A percentile compares a stretch with the other conserved stretches of the same genome.
Conservation (phyloP, 1,284 basidiomycete species). For the Moesziomyces sp. region DNA sequence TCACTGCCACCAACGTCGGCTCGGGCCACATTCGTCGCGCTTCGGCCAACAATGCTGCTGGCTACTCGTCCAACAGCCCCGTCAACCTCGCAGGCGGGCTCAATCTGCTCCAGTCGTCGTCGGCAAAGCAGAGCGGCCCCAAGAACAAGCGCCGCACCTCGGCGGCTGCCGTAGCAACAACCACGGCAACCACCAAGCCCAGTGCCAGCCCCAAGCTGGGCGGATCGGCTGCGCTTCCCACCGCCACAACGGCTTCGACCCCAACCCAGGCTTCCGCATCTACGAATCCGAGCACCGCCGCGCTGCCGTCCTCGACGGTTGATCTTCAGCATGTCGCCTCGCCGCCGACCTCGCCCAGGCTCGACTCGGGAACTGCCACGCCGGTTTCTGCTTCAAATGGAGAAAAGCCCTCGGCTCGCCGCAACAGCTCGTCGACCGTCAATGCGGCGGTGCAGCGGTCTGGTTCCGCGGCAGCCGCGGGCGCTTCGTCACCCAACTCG, state of each 20-base stretch:
- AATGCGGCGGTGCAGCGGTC: slow-evolving; percentile 18
- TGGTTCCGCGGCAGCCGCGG: slow-evolving; percentile 5
- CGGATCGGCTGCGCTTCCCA: slow-evolving; percentile 4
- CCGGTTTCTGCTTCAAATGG: slow-evolving; percentile 9
- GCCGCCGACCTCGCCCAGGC: slow-evolving; percentile 27
- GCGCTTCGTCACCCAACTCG: slow-evolving; percentile 29
- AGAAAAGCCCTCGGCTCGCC: slow-evolving; percentile 2
- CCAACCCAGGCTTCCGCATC: slow-evolving; percentile 4
- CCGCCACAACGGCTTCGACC: neutral
- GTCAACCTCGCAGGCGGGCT: slow-evolving; percentile 27
- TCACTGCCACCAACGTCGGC: slow-evolving; percentile 48
- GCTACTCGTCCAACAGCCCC: slow-evolving; percentile 12
- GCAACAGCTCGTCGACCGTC: slow-evolving; percentile 22
- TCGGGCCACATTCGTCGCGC: slow-evolving; percentile 40
- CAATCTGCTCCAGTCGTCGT: slow-evolving; percentile 25
- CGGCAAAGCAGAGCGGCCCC: slow-evolving; percentile 5
- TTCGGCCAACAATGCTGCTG: slow-evolving; percentile 6
- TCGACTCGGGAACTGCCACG: slow-evolving; percentile 19
- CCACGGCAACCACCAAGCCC: slow-evolving; percentile 5
- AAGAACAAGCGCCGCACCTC: slow-evolving; percentile 31
- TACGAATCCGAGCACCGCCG: slow-evolving; percentile 21
- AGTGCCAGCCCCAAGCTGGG: slow-evolving; percentile 35
- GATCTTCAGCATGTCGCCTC: slow-evolving; percentile 27
- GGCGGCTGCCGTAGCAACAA: slow-evolving; percentile 1
- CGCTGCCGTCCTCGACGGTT: slow-evolving; percentile 25